Conservation (phyloP, 2,329 filamentous ascomycete species). For the Xylaria arbuscula region DNA sequence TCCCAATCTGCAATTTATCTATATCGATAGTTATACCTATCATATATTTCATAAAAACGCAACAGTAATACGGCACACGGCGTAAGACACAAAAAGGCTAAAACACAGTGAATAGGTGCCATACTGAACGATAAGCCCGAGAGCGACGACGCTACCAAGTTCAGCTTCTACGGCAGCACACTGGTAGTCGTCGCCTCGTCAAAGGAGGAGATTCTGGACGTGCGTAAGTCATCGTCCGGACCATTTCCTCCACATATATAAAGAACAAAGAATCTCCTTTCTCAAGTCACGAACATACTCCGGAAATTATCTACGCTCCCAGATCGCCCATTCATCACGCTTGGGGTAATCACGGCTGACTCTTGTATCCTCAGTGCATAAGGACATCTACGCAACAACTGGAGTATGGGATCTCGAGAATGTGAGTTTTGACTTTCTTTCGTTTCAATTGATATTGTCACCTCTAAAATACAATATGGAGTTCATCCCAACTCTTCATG, state of each 20-base stretch:
- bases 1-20: neutral
- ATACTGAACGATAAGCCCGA: conserved; percentile 73
- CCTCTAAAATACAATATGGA: neutral
- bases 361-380: conserved; percentile 59
- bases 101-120: conserved; percentile 61
- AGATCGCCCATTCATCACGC: neutral
- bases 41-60: neutral
- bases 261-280: too few relatives aligned
- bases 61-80: neutral
- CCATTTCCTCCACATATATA: neutral
- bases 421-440: conserved; percentile 52
- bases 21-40: neutral
- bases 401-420: conserved; percentile 87
- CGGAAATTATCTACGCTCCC: neutral
- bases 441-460: conserved; percentile 17
- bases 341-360: neutral
- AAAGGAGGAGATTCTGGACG: conserved; percentile 74
- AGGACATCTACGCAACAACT: conserved; percentile 76
- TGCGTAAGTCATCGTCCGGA: conserved; percentile 42
- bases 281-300: neutral
- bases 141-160: conserved; percentile 66
- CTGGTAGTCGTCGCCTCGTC: conserved; percentile 74
- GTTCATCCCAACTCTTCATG: neutral
- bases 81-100: neutral
- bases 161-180: conserved; percentile 78